These are phyloP conservation scores for Ophiostoma perfectum DNA, from an alignment of 2,329 filamentous ascomycete species.

Conservation along the genomic window DNA sequence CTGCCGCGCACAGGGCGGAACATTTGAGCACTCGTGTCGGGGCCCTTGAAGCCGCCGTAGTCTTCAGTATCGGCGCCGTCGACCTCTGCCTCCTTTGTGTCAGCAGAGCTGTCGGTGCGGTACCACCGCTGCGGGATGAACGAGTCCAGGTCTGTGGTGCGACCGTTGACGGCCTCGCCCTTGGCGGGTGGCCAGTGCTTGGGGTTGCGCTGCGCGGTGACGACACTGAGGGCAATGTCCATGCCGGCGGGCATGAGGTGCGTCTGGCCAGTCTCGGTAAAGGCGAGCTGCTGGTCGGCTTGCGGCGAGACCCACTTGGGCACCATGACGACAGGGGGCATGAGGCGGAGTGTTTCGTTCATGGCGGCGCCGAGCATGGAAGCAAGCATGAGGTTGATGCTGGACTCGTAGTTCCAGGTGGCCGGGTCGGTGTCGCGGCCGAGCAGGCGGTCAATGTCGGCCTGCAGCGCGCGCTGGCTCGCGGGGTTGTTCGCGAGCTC, in stretches of 20 bases:
- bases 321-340: slow-evolving; percentile 66
- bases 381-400: slow-evolving; percentile 60
- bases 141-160: slow-evolving; percentile 54
- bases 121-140: slow-evolving; percentile 73
- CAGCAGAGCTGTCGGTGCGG: slow-evolving; percentile 28
- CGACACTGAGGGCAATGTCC: slow-evolving; percentile 51
- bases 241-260: slow-evolving; percentile 53
- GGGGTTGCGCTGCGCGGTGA: slow-evolving; percentile 61
- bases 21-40: slow-evolving; percentile 56
- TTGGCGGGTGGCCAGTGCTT: slow-evolving; percentile 61
- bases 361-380: slow-evolving; percentile 69
- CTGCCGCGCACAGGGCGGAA: slow-evolving; percentile 55
- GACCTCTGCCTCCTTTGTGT: slow-evolving; percentile 25
- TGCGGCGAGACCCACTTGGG: slow-evolving; percentile 57
- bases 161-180: slow-evolving; percentile 37
- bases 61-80: slow-evolving; percentile 45
- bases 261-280: slow-evolving; percentile 54
- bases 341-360: slow-evolving; percentile 69
- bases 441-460: slow-evolving; percentile 62
- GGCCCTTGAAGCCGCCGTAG: slow-evolving; percentile 54
- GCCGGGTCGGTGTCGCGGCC: slow-evolving; percentile 48
- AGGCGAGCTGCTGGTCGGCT: slow-evolving; percentile 50
- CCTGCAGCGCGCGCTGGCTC: slow-evolving; percentile 61
- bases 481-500: slow-evolving; percentile 60
- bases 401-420: slow-evolving; percentile 66